phyloP scores from a whole-genome alignment of 352 stramenopile species.

The Phytophthora cryptogea region DNA sequence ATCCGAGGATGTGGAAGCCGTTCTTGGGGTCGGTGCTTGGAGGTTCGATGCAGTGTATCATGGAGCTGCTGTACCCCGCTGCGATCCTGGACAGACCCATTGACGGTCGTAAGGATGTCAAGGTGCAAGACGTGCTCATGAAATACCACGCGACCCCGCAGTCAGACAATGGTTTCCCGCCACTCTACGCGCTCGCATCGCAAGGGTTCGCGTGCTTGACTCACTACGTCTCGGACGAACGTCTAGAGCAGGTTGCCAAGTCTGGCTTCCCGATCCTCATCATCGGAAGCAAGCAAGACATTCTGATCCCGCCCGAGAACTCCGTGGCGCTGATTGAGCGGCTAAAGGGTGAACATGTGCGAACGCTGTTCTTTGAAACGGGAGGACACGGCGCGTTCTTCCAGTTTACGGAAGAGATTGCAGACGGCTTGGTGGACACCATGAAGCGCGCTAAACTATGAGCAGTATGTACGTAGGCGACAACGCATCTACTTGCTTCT shows the following conservation, averaged over 20 bases:
- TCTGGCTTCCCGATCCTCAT: slow-evolving; percentile 55
- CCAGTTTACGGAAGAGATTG: slow-evolving; percentile 44
- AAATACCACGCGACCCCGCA: slow-evolving; percentile 43
- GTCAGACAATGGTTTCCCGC: slow-evolving; percentile 21
- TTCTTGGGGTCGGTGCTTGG: slow-evolving; percentile 31
- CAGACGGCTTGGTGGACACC: slow-evolving; percentile 31
- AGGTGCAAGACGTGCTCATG: slow-evolving; percentile 37
- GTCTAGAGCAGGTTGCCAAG: slow-evolving; percentile 40
- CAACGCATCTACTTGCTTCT: slow-evolving; percentile 1
- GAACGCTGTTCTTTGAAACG: slow-evolving; percentile 37
- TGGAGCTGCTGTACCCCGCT: slow-evolving; percentile 38
- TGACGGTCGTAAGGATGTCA: slow-evolving; percentile 29
- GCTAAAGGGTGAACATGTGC: slow-evolving; percentile 34
- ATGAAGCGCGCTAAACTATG: slow-evolving; percentile 36
- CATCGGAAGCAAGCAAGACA: slow-evolving; percentile 49
- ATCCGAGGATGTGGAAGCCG: slow-evolving; percentile 35
- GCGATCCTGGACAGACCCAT: slow-evolving; percentile 30
- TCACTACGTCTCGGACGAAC: slow-evolving; percentile 58
- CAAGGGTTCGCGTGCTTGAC: slow-evolving; percentile 55
- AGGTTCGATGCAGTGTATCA: slow-evolving; percentile 30
- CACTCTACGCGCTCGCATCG: slow-evolving; percentile 38
- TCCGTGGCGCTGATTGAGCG: slow-evolving; percentile 33
- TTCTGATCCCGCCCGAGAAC: slow-evolving; percentile 48
- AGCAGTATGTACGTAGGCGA: slow-evolving; percentile 1
- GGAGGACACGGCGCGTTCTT: slow-evolving; percentile 40